Evolutionary conservation across 75 land plant genomes (phyloP).

Genomic region (Pinus tabuliformis): DNA sequence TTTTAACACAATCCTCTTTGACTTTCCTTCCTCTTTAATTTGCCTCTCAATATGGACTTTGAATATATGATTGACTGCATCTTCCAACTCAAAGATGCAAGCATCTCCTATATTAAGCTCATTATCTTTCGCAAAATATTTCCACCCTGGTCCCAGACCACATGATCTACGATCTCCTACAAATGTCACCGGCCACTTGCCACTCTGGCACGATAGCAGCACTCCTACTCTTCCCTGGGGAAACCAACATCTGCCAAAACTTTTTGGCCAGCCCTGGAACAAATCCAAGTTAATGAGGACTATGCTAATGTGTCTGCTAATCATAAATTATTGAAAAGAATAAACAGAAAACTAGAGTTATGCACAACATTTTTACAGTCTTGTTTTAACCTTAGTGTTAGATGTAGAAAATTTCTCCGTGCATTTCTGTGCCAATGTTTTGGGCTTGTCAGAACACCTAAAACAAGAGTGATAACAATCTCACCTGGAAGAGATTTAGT

Average conservation of each 20-base stretch:
- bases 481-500: too few relatives aligned
- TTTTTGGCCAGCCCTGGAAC: neutral
- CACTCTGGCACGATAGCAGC: neutral
- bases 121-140: neutral
- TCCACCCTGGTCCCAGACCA: neutral
- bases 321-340: too few relatives aligned
- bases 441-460: too few relatives aligned
- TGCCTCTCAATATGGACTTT: neutral
- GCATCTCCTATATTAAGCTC: neutral
- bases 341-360: too few relatives aligned
- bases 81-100: constrained; percentile 1
- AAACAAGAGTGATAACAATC: too few relatives aligned
- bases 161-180: neutral
- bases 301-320: neutral
- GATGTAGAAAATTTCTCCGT: too few relatives aligned
- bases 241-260: neutral
- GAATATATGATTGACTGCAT: neutral
- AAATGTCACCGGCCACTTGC: neutral
- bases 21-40: too few relatives aligned
- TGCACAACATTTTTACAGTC: too few relatives aligned
- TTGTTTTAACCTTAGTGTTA: too few relatives aligned
- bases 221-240: neutral
- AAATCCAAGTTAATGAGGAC: neutral
- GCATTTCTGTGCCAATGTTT: too few relatives aligned
- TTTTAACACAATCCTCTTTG: too few relatives aligned